Conservation (phyloP, 2,329 filamentous ascomycete species). For the Epichloe amarillans region DNA sequence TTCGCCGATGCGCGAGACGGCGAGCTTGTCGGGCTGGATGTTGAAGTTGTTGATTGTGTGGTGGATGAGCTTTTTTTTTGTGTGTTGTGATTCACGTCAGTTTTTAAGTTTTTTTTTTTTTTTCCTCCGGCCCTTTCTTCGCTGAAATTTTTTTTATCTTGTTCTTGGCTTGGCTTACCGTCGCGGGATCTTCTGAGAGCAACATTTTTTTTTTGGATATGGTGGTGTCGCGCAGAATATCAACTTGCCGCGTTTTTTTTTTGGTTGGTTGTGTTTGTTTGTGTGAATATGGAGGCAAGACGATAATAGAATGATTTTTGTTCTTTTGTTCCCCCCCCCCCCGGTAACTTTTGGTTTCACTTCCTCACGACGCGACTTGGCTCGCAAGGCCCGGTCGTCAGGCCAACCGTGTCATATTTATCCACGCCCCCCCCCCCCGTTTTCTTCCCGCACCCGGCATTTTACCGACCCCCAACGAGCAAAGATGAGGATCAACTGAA, state of each 20-base stretch:
- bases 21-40: constrained; percentile 74
- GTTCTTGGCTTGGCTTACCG: constrained; percentile 43
- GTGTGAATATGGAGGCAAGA: neutral
- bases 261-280: neutral
- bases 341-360: no score
- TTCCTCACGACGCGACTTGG: neutral
- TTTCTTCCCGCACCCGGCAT: neutral
- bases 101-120: neutral
- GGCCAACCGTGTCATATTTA: constrained; percentile 3
- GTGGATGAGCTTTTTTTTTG: constrained; percentile 33
- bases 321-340: no score
- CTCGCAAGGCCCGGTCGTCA: constrained; percentile 1
- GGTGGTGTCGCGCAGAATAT: neutral
- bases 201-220: constrained; percentile 50
- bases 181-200: constrained; percentile 84
- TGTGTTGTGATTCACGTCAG: neutral
- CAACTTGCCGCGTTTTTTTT: neutral
- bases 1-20: constrained; percentile 70
- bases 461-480: constrained; percentile 2
- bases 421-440: no score
- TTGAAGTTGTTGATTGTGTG: constrained; percentile 94
- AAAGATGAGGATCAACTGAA: no score
- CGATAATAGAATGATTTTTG: neutral
- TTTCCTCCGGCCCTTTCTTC: neutral
- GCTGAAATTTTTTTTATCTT: neutral